Base-by-base conservation (phyloP, 305 asterid species). In the Withania somnifera region DNA sequence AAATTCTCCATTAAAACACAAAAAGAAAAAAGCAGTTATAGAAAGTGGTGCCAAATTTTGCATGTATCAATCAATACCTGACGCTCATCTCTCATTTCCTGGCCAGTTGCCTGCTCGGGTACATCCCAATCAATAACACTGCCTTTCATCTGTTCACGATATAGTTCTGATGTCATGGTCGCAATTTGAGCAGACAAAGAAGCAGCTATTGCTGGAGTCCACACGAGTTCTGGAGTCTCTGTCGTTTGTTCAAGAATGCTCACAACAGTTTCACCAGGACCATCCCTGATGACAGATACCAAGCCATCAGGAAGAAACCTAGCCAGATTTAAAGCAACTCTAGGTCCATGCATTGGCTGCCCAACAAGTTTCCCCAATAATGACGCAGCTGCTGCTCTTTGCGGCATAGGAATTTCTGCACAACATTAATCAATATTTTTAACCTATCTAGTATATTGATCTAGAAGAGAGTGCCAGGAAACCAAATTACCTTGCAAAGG, bases 191-290 rank as follows among this genome's bases (percentile, higher is more conserved):
- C 98, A 86, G 99, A 91, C 81, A 96, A 89, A 6, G 99, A 96
- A 42, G 99, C 90, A 78, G 99, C 98, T 98, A 96, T 96, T 77
- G 99, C 99, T 51, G 99, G 95, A 38, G 99, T 96, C 99, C 99
- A 96, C 53, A 96, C 98, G 84, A 96, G 99, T 87, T 96, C 99
- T 52, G 99, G 99, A 79, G 99, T 94, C 88, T 96, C 99, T 52
- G 99, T 93, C 71, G 97, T 96, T 89, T 92, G 99, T 79, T 94
- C 98, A 80, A 96, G 92, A 78, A 93, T 92, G 92, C 80, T 85
- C 81, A 96, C 97, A 91, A 93, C 98, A 11, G 98, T 94, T 92
- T 96, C 99, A 84, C 99, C 99, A 88, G 99, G 99, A 77, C 99
- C 99, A 86, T 96, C 98, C 91, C 93, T 90, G 85, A 96, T 94